Evolutionary conservation across 352 stramenopile species (phyloP), one percentile per base, ranked within the genome.

Genomic region (Globisporangium perplexum): DNA sequence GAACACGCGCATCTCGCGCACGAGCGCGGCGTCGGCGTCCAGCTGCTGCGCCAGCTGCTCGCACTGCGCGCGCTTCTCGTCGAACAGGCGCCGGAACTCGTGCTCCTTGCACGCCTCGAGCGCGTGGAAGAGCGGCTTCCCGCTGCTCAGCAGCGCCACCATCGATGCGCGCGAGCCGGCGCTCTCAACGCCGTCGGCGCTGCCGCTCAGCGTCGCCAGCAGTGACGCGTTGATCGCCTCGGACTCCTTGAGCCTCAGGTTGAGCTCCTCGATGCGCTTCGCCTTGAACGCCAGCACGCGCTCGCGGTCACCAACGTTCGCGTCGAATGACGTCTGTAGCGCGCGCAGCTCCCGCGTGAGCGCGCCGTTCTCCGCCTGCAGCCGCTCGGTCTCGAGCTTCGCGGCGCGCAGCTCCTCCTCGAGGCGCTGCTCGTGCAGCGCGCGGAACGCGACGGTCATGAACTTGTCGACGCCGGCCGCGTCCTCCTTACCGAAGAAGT

Each of bases 301-400:
- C 59, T 87, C 75, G 12, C 78, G 78, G 56, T 89, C 78, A 5
- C 83, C 71, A 39, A 89, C 83, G 45, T 85, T 85, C 17, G 55
- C 55, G 1, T 69, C 65, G 38, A 87, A 74, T 2, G 66, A 69
- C 2, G 48, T 22, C 50, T 79, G 65, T 20, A 84, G 60, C 8
- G 76, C 71, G 18, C 71, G 49, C 2, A 89, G 44, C 11, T 81
- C 53, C n/a, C 50, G 57, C 0, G 51, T 47, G n/a, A 84, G 59
- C 49, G 35, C 35, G 1, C 49, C 44, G 39, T 83, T 79, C 10
- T 68, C 71, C 2, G 59, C 46, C 43, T 63, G 64, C 17, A 89
- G 50, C 0, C 56, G 38, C 17, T 74, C 69, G 30, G 71, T 71
- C 22, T 89, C 78, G 22, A 55, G 24, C 4, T 70, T 68, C 1